Evolutionary conservation across 805 yeast species (phyloP).

Genomic region (Hanseniaspora jakobsenii): DNA sequence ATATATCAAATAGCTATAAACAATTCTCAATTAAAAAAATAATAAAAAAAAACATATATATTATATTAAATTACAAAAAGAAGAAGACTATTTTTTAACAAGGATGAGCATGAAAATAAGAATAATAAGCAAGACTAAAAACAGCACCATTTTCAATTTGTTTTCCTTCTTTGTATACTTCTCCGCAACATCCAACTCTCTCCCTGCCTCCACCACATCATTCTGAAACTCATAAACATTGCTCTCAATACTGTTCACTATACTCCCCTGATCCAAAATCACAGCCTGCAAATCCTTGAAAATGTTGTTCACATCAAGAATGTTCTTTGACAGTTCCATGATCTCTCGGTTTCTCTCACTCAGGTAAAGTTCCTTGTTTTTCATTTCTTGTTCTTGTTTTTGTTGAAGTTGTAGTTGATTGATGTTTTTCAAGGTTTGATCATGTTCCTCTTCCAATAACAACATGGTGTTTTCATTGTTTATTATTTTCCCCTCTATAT

Average conservation of each 20-base stretch:
- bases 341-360: conserved; percentile 78
- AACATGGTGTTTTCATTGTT: no score
- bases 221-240: conserved; percentile 70
- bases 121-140: conserved; percentile 58
- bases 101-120: conserved; percentile 59
- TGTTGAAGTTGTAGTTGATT: no score
- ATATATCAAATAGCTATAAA: background rate
- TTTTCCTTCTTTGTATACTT: conserved; percentile 76
- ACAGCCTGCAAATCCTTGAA: conserved; percentile 85
- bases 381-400: conserved; percentile 21
- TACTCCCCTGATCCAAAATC: conserved; percentile 90
- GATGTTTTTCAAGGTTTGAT: no score
- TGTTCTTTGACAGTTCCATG: conserved; percentile 83
- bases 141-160: conserved; percentile 75
- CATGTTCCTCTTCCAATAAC: conserved; percentile 27
- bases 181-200: conserved; percentile 65
- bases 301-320: conserved; percentile 81
- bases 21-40: no score
- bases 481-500: no score
- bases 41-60: background rate
- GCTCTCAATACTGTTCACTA: conserved; percentile 86
- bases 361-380: conserved; percentile 21
- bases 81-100: conserved; percentile 35
- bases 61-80: background rate
- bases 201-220: conserved; percentile 64